Evolutionary conservation across 805 yeast species (phyloP), one percentile per base, ranked within the genome.

Genomic region (Teunomyces kruisii): DNA sequence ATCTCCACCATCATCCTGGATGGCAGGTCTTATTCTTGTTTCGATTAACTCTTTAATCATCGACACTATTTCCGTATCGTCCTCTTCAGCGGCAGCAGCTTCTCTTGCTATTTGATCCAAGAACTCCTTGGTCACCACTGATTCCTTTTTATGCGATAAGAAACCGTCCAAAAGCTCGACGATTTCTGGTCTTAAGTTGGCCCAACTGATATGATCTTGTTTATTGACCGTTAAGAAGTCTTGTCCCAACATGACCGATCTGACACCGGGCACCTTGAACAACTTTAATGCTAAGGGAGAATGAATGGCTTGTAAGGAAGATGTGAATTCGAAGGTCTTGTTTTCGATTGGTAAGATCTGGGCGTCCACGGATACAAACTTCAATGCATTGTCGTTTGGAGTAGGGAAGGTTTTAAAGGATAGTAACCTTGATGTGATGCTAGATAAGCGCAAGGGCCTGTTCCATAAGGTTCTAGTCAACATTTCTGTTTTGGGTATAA

Each of bases 1-100:
- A 60, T 94, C 98, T 28, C 99, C 99, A 50, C 99, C 99, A 59
- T 94, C 99, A 58, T 94, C 99, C 69, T 90, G 96, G 46, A 94
- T 90, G 1, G 98, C 97, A 1, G 99, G 99, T 59, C 97, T 83
- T 42, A 94, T 91, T 61, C 97, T 82, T 1, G 99, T 94, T 49
- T 87, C 95, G 45, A 95, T 84, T 45, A 94, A 75, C 61, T 94
- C 98, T 56, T 89, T 87, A 58, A 94, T 89, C 86, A 91, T 86
- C 26, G 87, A 82, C 36, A 89, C 86, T 1, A 89, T 80, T 66
- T 92, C 98, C 26, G 62, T 55, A 49, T 71, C 76, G 31, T 67
- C 65, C 39, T 85, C 96, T 9, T 62, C 63, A 4, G 76, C 79
- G 33, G 71, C 72, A 3, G 75, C 70, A 32, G 67, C 74, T 42